Conservation (phyloP, 495 filamentous ascomycete species). For the Ramalina intermedia region DNA sequence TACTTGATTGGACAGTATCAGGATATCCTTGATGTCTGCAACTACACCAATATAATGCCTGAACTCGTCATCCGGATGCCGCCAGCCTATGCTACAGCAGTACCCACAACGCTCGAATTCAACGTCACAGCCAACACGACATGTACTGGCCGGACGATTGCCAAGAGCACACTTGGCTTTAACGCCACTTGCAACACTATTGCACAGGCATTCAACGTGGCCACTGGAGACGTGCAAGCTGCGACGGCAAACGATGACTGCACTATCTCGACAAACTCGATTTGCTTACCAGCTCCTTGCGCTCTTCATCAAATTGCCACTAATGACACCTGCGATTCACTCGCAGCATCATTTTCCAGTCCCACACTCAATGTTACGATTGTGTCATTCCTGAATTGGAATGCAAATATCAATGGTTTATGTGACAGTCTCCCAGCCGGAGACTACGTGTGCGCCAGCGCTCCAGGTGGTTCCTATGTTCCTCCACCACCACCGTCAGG, state of each 20-base stretch:
- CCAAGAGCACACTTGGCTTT: background rate
- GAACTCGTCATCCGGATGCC: conserved; percentile 2
- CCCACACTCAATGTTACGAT: conserved; percentile 1
- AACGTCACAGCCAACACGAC: conserved; percentile 1
- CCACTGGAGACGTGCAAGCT: conserved; percentile 13
- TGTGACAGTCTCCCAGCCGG: conserved; percentile 4
- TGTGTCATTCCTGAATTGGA: conserved; percentile 6
- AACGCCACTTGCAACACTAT: conserved; percentile 19
- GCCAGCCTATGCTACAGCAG: conserved; percentile 3
- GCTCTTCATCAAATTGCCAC: conserved; percentile 1
- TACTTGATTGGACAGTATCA: conserved; percentile 8
- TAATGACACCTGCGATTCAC: conserved; percentile 1
- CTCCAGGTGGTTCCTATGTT: conserved; percentile 8
- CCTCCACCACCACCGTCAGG: conserved; percentile 4
- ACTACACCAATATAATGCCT: conserved; percentile 3
- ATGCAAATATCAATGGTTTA: conserved; percentile 10
- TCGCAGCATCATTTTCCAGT: conserved; percentile 7
- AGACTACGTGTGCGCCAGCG: conserved; percentile 5
- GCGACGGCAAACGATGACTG: conserved; percentile 8
- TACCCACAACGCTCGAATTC: conserved; percentile 3
- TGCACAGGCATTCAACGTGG: conserved; percentile 15
- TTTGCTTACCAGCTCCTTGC: conserved; percentile 7
- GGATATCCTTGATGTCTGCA: conserved; percentile 12
- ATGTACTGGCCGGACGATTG: conserved; percentile 7
- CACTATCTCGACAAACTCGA: background rate